These are phyloP conservation scores for Rhinocladiella similis DNA, from an alignment of 2,329 filamentous ascomycete genomes.

Conservation along the genomic window DNA sequence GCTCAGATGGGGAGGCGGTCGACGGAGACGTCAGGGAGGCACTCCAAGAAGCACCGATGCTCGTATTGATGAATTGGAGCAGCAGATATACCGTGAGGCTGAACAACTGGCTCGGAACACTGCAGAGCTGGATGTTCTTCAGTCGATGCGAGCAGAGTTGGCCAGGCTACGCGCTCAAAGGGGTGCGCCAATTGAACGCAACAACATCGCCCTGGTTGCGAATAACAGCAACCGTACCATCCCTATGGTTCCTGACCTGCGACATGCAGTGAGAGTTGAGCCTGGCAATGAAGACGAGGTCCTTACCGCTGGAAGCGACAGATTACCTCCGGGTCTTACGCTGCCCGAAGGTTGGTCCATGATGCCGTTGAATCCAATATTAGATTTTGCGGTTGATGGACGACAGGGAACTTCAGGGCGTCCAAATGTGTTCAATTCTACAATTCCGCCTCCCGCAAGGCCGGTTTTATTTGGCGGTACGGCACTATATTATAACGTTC, in stretches of 20 bases:
- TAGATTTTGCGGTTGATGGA: background rate
- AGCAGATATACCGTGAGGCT: conserved; percentile 68
- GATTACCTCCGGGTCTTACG: conserved; percentile 51
- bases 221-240: background rate
- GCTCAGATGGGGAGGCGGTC: conserved; percentile 36
- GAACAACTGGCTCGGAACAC: conserved; percentile 62
- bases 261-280: background rate
- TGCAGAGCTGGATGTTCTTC: conserved; percentile 68
- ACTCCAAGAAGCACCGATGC: conserved; percentile 32
- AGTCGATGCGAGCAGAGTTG: conserved; percentile 67
- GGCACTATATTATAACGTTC: too few relatives aligned
- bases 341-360: conserved; percentile 56
- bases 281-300: conserved; percentile 31
- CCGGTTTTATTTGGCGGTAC: too few relatives aligned
- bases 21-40: conserved; percentile 25
- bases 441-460: too few relatives aligned
- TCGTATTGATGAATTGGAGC: conserved; percentile 67
- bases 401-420: too few relatives aligned
- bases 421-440: too few relatives aligned
- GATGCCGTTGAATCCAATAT: conserved; percentile 43
- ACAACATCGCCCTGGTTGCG: background rate
- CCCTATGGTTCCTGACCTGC: too few relatives aligned
- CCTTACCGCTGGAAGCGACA: conserved; percentile 44
- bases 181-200: conserved; percentile 13
- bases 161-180: conserved; percentile 59